Evolutionary conservation across 208 protist species (phyloP).

Genomic region (Willaertia magna): DNA sequence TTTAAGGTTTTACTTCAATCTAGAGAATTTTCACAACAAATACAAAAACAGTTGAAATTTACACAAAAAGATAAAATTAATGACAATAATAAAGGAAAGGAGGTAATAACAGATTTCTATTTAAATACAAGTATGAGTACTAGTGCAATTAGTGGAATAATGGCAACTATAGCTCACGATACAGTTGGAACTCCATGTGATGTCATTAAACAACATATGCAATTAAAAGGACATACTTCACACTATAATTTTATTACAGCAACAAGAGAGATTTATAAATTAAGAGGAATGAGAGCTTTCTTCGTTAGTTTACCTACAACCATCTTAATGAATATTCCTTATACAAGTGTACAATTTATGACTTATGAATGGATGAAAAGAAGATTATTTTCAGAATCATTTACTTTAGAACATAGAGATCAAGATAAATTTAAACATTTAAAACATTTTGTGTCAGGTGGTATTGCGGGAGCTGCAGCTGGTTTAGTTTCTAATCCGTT

Average conservation of each 20-base stretch:
- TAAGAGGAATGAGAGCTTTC: slow-evolving; percentile 32
- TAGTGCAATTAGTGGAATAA: slow-evolving; percentile 42
- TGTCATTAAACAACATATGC: slow-evolving; percentile 80
- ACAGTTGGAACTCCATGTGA: slow-evolving; percentile 74
- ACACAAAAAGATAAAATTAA: no score
- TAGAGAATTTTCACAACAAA: slow-evolving; percentile 17
- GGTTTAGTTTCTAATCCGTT: slow-evolving; percentile 73
- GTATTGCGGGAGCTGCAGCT: slow-evolving; percentile 56
- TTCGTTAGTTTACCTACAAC: slow-evolving; percentile 70
- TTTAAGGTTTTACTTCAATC: slow-evolving; percentile 52
- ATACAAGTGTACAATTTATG: slow-evolving; percentile 72
- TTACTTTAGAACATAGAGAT: slow-evolving; percentile 20
- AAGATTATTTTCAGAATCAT: neutral
- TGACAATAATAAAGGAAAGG: neutral
- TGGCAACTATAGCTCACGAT: slow-evolving; percentile 67
- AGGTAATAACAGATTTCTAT: neutral
- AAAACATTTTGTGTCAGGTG: slow-evolving; percentile 55
- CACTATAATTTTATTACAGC: neutral
- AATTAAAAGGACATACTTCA: neutral
- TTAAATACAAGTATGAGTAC: slow-evolving; percentile 15
- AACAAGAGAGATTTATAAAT: neutral
- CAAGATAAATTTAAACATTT: slow-evolving; percentile 39
- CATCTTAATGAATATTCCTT: slow-evolving; percentile 75
- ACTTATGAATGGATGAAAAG: slow-evolving; percentile 54
- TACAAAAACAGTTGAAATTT: no score